These are phyloP conservation scores for Ambispora gerdemannii DNA, from an alignment of 192 early-diverging fungal genomes.

Conservation along the genomic window DNA sequence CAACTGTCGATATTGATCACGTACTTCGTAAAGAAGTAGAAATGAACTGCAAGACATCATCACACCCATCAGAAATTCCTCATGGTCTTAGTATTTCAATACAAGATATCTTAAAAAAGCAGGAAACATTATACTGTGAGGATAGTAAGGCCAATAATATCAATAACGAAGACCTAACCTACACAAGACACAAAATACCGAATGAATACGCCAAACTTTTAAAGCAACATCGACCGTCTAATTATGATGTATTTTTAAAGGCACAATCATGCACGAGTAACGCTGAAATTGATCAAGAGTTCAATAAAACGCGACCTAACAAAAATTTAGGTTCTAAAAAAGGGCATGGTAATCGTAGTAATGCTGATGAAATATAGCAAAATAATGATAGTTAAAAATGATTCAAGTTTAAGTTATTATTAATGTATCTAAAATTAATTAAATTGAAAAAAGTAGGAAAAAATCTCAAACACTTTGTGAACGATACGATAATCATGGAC, in stretches of 20 bases:
- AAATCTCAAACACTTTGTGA: too few species aligned
- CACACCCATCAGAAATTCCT: constrained; percentile 57
- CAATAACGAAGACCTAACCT: too few species aligned
- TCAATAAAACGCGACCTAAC: too few species aligned
- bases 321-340: too few species aligned
- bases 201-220: not conserved
- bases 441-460: too few species aligned
- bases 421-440: too few species aligned
- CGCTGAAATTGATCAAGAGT: too few species aligned
- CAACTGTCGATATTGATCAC: constrained; percentile 88
- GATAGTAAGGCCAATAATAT: not conserved
- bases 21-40: constrained; percentile 89
- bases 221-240: not conserved
- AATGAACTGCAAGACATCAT: constrained; percentile 83
- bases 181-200: not conserved
- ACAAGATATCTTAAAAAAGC: constrained; percentile 29
- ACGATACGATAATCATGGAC: too few species aligned
- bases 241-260: not conserved
- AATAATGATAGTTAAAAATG: too few species aligned
- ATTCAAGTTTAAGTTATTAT: too few species aligned
- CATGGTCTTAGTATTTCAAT: constrained; percentile 52
- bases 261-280: not conserved
- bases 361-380: too few species aligned
- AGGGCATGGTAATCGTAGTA: too few species aligned
- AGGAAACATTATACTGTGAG: not conserved